phyloP scores from a whole-genome alignment of 495 filamentous ascomycete species.

The Evernia prunastri region DNA sequence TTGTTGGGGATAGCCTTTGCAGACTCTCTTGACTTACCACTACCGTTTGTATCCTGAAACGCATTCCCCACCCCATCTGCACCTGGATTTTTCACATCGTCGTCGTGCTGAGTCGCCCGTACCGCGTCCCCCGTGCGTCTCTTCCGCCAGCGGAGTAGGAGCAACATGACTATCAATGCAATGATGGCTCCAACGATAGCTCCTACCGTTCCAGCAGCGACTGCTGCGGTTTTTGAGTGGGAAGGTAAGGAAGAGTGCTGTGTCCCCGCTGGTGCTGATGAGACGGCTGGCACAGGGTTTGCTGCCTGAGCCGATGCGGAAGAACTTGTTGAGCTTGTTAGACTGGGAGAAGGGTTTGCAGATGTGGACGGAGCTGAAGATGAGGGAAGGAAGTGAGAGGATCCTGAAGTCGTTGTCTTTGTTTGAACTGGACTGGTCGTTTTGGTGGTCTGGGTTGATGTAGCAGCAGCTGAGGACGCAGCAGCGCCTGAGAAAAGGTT shows the following conservation, averaged over 20 bases:
- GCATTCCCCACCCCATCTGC: slow-evolving; percentile 1
- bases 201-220: slow-evolving; percentile 18
- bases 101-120: background rate
- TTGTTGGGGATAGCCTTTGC: background rate
- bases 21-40: background rate
- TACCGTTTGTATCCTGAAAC: slow-evolving; percentile 4
- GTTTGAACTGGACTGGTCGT: background rate
- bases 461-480: background rate
- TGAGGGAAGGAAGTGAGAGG: background rate
- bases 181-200: slow-evolving; percentile 13
- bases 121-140: background rate
- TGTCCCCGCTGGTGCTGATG: background rate
- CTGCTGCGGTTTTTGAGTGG: background rate
- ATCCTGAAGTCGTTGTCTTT: background rate
- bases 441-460: background rate
- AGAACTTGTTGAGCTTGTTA: background rate
- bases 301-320: background rate
- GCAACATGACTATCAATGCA: slow-evolving; percentile 4
- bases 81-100: background rate
- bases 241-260: background rate
- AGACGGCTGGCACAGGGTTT: background rate
- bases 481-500: background rate
- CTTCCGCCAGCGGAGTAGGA: slow-evolving; percentile 11
- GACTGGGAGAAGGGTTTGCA: background rate
- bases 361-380: background rate